Evolutionary conservation across 2,329 filamentous ascomycete species (phyloP).

Genomic region (Fusarium redolens): DNA sequence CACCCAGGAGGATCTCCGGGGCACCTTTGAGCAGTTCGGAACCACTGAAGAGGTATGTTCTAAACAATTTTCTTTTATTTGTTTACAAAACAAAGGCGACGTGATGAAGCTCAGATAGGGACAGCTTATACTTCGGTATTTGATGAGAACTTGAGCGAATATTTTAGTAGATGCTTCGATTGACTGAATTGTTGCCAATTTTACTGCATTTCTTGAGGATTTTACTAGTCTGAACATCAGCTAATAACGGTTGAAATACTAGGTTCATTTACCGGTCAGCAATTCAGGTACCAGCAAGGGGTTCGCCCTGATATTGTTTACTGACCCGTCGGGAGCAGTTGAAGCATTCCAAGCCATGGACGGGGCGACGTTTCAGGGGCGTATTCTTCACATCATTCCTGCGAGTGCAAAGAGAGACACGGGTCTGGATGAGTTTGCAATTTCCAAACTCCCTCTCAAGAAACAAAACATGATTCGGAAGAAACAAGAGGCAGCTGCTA

Average conservation of each 20-base stretch:
- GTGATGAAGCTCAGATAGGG: conserved; percentile 99
- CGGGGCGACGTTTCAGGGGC: conserved; percentile 89
- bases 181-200: conserved; percentile 69
- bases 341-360: conserved; percentile 84
- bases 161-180: conserved; percentile 99
- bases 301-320: conserved; percentile 87
- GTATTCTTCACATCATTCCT: conserved; percentile 89
- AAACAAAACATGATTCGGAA: conserved; percentile 92
- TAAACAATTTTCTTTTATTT: conserved; percentile 22
- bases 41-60: conserved; percentile 85
- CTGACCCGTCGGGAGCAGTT: conserved; percentile 77
- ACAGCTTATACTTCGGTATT: conserved; percentile 95
- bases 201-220: conserved; percentile 37
- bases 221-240: conserved; percentile 29
- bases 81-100: conserved; percentile 49
- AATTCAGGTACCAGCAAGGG: conserved; percentile 83
- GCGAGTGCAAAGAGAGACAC: conserved; percentile 84
- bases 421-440: conserved; percentile 85
- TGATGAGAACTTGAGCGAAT: conserved; percentile 93
- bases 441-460: conserved; percentile 93
- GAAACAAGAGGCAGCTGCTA: conserved; percentile 81
- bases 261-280: conserved; percentile 90
- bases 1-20: conserved; percentile 79
- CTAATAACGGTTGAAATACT: conserved; percentile 47
- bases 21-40: conserved; percentile 78